These are phyloP conservation scores for Ceratocystis smalleyi DNA, from an alignment of 2,329 filamentous ascomycete species.

Conservation along the genomic window DNA sequence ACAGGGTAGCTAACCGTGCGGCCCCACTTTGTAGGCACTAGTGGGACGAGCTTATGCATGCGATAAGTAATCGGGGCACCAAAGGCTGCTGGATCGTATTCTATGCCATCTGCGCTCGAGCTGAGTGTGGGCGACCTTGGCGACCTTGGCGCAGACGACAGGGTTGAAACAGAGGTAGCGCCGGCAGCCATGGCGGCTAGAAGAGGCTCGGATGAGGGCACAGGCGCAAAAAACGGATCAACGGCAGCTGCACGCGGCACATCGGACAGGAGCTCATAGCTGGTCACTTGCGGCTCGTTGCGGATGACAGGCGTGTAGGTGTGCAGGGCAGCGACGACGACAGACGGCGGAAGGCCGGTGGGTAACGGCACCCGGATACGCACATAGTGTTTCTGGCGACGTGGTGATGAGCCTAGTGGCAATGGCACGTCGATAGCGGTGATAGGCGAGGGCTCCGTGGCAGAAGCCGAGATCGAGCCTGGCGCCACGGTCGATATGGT, in stretches of 20 bases:
- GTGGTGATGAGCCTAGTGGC: slow-evolving; percentile 16
- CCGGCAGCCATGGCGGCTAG: background rate
- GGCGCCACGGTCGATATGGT: slow-evolving; percentile 1
- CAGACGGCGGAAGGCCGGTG: slow-evolving; percentile 24
- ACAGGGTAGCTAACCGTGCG: slow-evolving; percentile 30
- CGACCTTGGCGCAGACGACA: slow-evolving; percentile 16
- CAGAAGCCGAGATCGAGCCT: slow-evolving; percentile 21
- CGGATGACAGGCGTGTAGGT: slow-evolving; percentile 29
- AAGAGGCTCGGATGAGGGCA: background rate
- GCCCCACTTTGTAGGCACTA: slow-evolving; percentile 27
- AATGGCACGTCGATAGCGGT: slow-evolving; percentile 17
- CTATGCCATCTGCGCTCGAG: background rate
- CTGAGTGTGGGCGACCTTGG: slow-evolving; percentile 23
- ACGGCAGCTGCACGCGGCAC: slow-evolving; percentile 24
- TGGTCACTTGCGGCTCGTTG: slow-evolving; percentile 26
- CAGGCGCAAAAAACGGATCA: slow-evolving; percentile 29
- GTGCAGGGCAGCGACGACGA: slow-evolving; percentile 28
- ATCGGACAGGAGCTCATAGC: slow-evolving; percentile 25
- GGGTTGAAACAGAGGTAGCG: background rate
- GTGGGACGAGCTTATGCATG: slow-evolving; percentile 23
- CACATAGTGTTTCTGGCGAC: slow-evolving; percentile 19
- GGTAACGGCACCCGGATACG: slow-evolving; percentile 31
- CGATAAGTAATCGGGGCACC: slow-evolving; percentile 22
- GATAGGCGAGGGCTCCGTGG: slow-evolving; percentile 19
- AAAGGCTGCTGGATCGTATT: slow-evolving; percentile 1